Base-by-base conservation (phyloP, 2,329 filamentous ascomycete genomes). In the Diaporthe aspalathi region DNA sequence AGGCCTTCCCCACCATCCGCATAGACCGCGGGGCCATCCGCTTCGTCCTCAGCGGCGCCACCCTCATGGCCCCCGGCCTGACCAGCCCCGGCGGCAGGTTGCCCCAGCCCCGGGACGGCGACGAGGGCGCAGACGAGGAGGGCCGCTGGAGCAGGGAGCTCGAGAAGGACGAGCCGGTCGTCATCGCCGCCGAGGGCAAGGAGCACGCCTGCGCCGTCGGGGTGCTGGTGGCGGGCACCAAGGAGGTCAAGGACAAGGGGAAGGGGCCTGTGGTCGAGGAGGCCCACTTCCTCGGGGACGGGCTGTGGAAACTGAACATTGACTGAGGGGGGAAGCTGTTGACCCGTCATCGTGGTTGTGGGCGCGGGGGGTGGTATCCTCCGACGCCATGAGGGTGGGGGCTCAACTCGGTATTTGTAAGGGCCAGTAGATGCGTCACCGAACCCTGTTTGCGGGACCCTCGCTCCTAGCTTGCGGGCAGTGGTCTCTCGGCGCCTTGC, bases 11-110 rank as follows among this genome's bases (percentile, higher is more conserved):
- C 22, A 92, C 90, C 67, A 87, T 99, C 71, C 92, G 95, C 72
- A 97, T 98, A 81, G 96, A 99, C 82, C 90, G 96, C 63, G 96
- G 96, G 73, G 96, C 96, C 6, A 98, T 99, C 79, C 93, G 96
- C 73, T 99, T 99, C 83, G 95, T 99, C 32, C 89, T 99, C 1
- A 93, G 91, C 1, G 96, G 96, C 54, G 96, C 96, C 0, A 94
- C 95, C 17, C 91, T 99, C 74, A 99, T 99, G 96, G 95, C 94
- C 1, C 96, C 96, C 0, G 96, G 96, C 0, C 82, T 99, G 76
- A 99, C 96, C 35, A 94, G 91, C 24, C 83, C 90, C 0, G 96
- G 96, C 0, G 96, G 96, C 0, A 82, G 93, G 60, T 82, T 99
- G 77, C 96, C 96, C 0, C 84, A 89, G 73, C 81, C 83, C 7